These are phyloP conservation scores for Leucosporidium yakuticum DNA, from an alignment of 768 basidiomycete species.

Conservation along the genomic window DNA sequence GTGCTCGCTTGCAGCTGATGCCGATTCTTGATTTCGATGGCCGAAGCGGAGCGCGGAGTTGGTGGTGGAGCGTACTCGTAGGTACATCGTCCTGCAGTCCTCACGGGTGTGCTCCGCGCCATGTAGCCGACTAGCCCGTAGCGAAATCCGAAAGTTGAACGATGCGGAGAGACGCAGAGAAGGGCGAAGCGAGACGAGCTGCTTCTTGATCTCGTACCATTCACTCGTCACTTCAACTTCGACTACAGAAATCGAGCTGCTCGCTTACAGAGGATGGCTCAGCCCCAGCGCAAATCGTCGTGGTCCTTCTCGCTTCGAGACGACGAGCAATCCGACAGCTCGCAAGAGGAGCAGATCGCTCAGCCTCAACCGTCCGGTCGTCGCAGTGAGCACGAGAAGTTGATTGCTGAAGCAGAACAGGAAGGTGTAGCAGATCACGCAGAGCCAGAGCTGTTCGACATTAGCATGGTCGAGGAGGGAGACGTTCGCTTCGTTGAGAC, in stretches of 20 bases:
- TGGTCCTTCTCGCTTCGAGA: not conserved
- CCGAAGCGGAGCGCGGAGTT: not conserved
- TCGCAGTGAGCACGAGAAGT: not conserved
- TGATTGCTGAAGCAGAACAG: not conserved
- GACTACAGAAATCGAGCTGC: no score
- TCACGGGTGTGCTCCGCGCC: no score
- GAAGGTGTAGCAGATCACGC: not conserved
- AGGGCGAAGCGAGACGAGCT: no score
- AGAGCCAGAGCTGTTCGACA: constrained; percentile 6
- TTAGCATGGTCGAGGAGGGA: constrained; percentile 11
- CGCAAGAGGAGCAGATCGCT: not conserved
- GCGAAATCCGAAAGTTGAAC: no score
- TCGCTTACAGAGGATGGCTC: no score
- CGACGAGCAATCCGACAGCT: not conserved
- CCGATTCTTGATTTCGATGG: constrained; percentile 8
- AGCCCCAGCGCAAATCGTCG: no score
- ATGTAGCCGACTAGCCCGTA: no score
- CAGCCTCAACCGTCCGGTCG: not conserved
- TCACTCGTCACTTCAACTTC: no score
- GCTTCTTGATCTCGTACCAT: no score
- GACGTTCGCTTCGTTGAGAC: constrained; percentile 12
- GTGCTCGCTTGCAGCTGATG: constrained; percentile 1
- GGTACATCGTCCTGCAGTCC: no score
- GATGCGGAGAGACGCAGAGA: no score
- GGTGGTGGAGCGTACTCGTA: not conserved